Percentiles rank a stretch among this genome's conserved stretches.
Conservation (phyloP, 768 basidiomycete genomes). For the Amanita polypyramis region DNA sequence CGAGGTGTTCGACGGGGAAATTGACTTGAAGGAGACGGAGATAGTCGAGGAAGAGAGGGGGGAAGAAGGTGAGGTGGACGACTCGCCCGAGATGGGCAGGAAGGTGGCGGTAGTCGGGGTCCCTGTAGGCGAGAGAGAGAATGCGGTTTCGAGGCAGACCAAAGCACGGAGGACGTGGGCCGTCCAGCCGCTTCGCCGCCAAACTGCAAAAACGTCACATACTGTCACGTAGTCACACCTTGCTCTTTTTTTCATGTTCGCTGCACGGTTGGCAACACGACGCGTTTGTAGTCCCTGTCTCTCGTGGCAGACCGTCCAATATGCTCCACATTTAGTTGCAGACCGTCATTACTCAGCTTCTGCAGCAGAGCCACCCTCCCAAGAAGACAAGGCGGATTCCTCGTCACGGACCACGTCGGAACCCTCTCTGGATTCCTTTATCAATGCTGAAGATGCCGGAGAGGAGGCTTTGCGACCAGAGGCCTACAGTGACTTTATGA, state of each 20-base stretch:
- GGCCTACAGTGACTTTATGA: slow-evolving; percentile 31
- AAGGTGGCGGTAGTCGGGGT: slow-evolving; percentile 41
- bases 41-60: slow-evolving; percentile 69
- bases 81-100: slow-evolving; percentile 48
- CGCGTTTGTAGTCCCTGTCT: not conserved
- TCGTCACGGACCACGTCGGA: no score
- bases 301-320: not conserved
- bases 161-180: slow-evolving; percentile 28
- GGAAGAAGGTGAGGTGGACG: slow-evolving; percentile 72
- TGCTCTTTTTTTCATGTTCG: not conserved
- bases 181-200: slow-evolving; percentile 25
- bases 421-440: not conserved
- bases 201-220: slow-evolving; percentile 21
- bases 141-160: slow-evolving; percentile 20
- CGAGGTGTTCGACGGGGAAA: slow-evolving; percentile 53
- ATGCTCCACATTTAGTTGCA: not conserved
- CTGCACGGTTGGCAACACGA: not conserved
- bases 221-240: slow-evolving; percentile 3
- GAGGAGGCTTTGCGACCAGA: slow-evolving; percentile 12
- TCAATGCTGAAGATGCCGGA: not conserved
- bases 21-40: slow-evolving; percentile 71
- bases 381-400: no score
- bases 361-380: not conserved
- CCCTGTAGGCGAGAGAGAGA: slow-evolving; percentile 19
- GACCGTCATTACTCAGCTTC: not conserved